Evolutionary conservation across 2,329 filamentous ascomycete species (phyloP), one percentile per base, ranked within the genome.

Genomic region (Monilinia polystroma): DNA sequence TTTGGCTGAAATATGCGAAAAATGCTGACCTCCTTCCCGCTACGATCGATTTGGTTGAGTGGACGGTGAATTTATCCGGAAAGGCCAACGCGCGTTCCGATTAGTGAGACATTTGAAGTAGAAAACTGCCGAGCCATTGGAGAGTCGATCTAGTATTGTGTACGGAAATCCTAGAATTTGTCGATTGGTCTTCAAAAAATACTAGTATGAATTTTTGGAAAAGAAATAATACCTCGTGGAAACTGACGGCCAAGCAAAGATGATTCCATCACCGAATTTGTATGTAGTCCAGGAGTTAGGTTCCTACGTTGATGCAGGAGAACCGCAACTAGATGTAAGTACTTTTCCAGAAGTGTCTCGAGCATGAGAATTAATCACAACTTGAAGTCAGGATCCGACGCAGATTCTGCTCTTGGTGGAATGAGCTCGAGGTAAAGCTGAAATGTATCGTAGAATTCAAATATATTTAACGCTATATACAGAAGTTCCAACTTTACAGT

Each of bases 401-500:
- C 8, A 14, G 60, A 55, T 35, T 63, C 60, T 55, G 35, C 60
- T 55, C 60, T 63, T 29, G 41, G 49, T n/a, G 23, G 60, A 18
- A 63, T 63, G 60, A 63, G 60, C 29, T 29, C 38, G 16, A 52
- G 60, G 60, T 63, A 45, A 32, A 16, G 2, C n/a, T 32, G 5
- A 16, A 3, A 14, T 26, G 23, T 43, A 18, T 8, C 12, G 4
- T 2, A 6, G 16, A 6, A 43, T 23, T 18, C 18, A 55, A 43
- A 20, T 55, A 6, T n/a, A 54, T 55, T 32, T 63, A 20, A 63
- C 49, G 56, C n/a, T 20, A 18, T n/a, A 32, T 32, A 4, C 41
- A 63, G 60, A 23, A 55, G 60, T 26, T 63, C 60, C 14, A 52
- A 54, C 18, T 52, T 43, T 14, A 54, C 60, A 29, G 49, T 63